Base-by-base conservation (phyloP, 345 rosid genomes). In the Viola odorata region DNA sequence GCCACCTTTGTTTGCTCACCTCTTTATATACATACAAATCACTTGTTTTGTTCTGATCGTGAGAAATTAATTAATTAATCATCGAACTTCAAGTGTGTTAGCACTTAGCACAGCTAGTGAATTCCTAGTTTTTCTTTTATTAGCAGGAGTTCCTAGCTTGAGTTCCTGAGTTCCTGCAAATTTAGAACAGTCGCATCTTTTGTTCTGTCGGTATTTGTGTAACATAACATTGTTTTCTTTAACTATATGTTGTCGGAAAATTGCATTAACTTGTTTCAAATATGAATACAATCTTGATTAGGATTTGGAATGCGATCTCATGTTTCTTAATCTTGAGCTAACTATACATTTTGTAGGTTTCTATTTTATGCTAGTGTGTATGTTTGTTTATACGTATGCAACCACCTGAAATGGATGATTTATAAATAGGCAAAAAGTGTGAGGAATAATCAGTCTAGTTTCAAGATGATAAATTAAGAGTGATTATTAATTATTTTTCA, bases 281-380 rank as follows among this genome's bases (percentile, higher is more conserved):
- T 11, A 14, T 40, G 32, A 23, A 23, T 23, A 0, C 7, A 58
- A 42, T 52, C 53, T 44, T 4, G 40, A 1, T 42, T 7, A 44
- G 53, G 64, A 59, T 52, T 36, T 42, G 70, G 62, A n/a, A 13
- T 51, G 37, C 45, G 57, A 66, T 66, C 23, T 36, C 50, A 41
- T 50, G 42, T 39, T 42, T 36, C 8, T 12, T 50, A 58, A 41
- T 38, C 42, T 6, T 42, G 16, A 5, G 37, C 8, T 7, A 55
- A 23, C 7, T 5, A 32, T 36, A 16, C 7, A 53, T 7, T 36
- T 7, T 0, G 57, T 8, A 12, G 9, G 45, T 41, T 41, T 41
- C 5, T 41, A 41, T 5, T 41, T 41, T 5, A 41, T 5, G 45
- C 45, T 41, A 41, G 45, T 5, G 6, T 5, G 9, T 41, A 41